phyloP scores from a whole-genome alignment of 169 alveolate genomes.

The Amoebophrya sp. region DNA sequence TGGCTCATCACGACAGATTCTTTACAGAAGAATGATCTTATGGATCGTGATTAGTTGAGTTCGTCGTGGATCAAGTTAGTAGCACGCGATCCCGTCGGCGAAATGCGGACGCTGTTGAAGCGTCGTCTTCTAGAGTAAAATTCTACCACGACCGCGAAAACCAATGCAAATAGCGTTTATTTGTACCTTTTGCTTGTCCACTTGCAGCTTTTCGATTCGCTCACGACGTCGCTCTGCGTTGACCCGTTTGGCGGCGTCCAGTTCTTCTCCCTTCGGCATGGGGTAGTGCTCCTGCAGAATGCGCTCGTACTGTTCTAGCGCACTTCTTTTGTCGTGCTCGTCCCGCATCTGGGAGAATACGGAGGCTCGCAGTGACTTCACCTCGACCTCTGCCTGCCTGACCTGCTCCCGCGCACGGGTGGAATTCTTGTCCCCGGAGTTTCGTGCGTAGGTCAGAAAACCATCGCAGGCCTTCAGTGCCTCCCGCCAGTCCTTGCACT shows the following conservation, averaged over 20 bases:
- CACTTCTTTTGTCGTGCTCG: neutral
- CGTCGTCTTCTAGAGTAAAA: neutral
- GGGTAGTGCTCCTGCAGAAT: neutral
- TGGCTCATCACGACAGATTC: neutral
- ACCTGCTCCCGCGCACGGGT: too few species aligned
- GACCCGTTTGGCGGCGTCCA: too few species aligned
- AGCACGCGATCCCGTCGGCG: too few species aligned
- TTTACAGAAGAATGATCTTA: too few species aligned
- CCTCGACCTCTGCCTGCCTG: neutral
- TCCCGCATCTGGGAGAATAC: slow-evolving; percentile 3
- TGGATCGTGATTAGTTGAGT: too few species aligned
- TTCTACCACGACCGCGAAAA: too few species aligned
- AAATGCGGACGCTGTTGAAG: neutral
- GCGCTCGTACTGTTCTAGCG: neutral
- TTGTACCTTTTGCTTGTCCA: neutral
- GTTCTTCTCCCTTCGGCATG: neutral
- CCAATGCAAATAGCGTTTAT: too few species aligned
- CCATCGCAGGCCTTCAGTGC: neutral
- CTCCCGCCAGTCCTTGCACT: neutral
- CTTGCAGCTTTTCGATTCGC: neutral
- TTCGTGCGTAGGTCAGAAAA: neutral
- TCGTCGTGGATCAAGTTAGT: too few species aligned
- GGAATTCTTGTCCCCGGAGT: too few species aligned
- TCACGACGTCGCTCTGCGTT: too few species aligned
- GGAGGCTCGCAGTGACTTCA: neutral